phyloP scores from a whole-genome alignment of 2,329 filamentous ascomycete genomes.

The Cladosporium colombiae region DNA sequence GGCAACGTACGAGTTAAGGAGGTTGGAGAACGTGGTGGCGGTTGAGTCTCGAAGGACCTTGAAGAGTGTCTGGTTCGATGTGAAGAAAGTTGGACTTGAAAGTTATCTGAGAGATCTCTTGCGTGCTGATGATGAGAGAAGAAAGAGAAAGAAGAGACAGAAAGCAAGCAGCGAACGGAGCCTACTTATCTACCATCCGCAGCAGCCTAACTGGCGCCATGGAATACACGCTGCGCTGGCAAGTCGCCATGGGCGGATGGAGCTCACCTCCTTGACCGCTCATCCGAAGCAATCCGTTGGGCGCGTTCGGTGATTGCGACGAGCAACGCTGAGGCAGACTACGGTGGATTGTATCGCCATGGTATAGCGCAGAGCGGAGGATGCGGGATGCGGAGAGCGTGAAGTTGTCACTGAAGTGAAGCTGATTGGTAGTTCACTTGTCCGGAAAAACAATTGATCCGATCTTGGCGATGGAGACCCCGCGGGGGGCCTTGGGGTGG shows the following conservation, averaged over 20 bases:
- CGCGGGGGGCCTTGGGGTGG: neutral
- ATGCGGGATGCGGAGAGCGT: constrained; percentile 10
- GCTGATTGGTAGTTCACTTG: neutral
- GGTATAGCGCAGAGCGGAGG: constrained; percentile 10
- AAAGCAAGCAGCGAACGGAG: constrained; percentile 7
- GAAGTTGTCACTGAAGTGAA: neutral
- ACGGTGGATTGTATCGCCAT: constrained; percentile 21
- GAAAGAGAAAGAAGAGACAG: constrained; percentile 14
- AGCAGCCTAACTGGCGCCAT: constrained; percentile 1
- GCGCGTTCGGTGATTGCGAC: constrained; percentile 19
- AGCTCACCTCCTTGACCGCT: constrained; percentile 18
- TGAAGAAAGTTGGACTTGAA: neutral
- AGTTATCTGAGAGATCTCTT: neutral
- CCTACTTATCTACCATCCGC: constrained; percentile 17
- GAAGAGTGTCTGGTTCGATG: neutral
- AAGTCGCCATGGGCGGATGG: neutral
- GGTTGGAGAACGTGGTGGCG: constrained; percentile 98
- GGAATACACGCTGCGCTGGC: constrained; percentile 16
- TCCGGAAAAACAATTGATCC: constrained; percentile 6
- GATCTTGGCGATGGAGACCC: neutral
- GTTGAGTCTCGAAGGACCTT: constrained; percentile 35
- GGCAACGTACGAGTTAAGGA: constrained; percentile 83
- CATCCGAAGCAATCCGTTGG: constrained; percentile 15
- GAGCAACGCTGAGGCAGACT: constrained; percentile 7
- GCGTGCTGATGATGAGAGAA: neutral